phyloP scores from a whole-genome alignment of 2,329 filamentous ascomycete genomes.

The Aspergillus pseudotamarii region DNA sequence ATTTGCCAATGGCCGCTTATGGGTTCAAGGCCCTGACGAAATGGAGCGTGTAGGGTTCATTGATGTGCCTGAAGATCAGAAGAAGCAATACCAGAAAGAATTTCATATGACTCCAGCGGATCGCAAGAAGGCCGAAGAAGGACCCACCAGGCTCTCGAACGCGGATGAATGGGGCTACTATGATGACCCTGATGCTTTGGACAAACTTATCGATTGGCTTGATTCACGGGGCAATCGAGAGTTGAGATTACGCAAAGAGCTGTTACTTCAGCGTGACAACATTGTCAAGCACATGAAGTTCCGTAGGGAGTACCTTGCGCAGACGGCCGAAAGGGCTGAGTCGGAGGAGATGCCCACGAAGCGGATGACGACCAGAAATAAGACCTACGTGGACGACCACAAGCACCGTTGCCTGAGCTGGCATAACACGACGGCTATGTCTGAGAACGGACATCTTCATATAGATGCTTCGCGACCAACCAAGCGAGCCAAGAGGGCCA shows the following conservation, averaged over 20 bases:
- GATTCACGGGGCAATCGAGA: conserved; percentile 86
- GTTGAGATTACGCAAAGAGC: conserved; percentile 82
- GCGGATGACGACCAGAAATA: conserved; percentile 65
- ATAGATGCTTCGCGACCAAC: conserved; percentile 58
- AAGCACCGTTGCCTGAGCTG: conserved; percentile 65
- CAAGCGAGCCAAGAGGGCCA: conserved; percentile 51
- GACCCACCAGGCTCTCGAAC: conserved; percentile 72
- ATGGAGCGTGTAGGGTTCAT: conserved; percentile 85
- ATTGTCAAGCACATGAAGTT: conserved; percentile 80
- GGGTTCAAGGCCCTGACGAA: conserved; percentile 93
- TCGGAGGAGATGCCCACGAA: conserved; percentile 50
- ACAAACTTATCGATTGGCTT: conserved; percentile 82
- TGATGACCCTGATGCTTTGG: conserved; percentile 75
- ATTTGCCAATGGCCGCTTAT: conserved; percentile 93
- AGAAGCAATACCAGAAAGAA: conserved; percentile 73
- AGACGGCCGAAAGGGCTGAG: conserved; percentile 54
- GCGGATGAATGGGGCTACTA: conserved; percentile 91
- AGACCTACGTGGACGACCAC: conserved; percentile 59
- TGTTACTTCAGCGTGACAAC: conserved; percentile 72
- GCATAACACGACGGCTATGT: conserved; percentile 64
- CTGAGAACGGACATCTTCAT: conserved; percentile 62
- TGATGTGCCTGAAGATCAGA: conserved; percentile 70
- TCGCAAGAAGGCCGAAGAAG: conserved; percentile 84
- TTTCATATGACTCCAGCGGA: conserved; percentile 84
- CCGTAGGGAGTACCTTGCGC: conserved; percentile 70